Evolutionary conservation across 225 moss, liverwort and hornwort genomes (phyloP), one percentile per base, ranked within the genome.

Genomic region (Lunularia cruciata): DNA sequence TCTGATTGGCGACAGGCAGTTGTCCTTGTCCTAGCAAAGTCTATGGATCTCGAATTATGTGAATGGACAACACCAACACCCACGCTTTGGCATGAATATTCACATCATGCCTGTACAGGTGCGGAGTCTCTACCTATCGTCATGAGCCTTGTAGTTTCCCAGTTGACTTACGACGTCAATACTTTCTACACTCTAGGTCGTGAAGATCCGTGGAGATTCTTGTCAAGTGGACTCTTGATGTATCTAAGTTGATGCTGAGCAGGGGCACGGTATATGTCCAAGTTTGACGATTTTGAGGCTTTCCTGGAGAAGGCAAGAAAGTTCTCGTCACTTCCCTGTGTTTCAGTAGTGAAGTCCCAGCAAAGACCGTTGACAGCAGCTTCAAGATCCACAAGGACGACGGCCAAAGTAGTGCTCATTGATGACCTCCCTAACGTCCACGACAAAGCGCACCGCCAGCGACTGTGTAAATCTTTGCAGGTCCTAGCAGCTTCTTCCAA

Each of bases 61-160:
- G 98, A 98, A 78, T 98, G 98, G 98, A 86, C 76, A 68, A 75
- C 93, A 8, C 98, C 98, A n/a, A 85, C 84, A 18, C 89, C 98
- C 14, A 93, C 89, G 22, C 88, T 81, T 7, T 98, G 98, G 98
- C 87, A 93, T 25, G 98, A 93, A 28, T 86, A 88, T 54, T 49
- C 90, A 2, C 96, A 93, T 52, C 92, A 93, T 61, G 86, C 83
- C 19, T 56, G 71, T 43, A 70, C 66, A 45, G 82, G 82, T 82
- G 75, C 39, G 76, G 38, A 47, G 18, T 58, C 27, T 58, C n/a
- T n/a, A n/a, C n/a, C n/a, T n/a, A n/a, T n/a, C n/a, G n/a, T n/a
- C n/a, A n/a, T n/a, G n/a, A n/a, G n/a, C n/a, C n/a, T n/a, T n/a
- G n/a, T n/a, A n/a, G n/a, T n/a, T n/a, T n/a, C n/a, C n/a, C n/a